Conservation (phyloP, 257 asterid genomes). For the Henckelia pumila region DNA sequence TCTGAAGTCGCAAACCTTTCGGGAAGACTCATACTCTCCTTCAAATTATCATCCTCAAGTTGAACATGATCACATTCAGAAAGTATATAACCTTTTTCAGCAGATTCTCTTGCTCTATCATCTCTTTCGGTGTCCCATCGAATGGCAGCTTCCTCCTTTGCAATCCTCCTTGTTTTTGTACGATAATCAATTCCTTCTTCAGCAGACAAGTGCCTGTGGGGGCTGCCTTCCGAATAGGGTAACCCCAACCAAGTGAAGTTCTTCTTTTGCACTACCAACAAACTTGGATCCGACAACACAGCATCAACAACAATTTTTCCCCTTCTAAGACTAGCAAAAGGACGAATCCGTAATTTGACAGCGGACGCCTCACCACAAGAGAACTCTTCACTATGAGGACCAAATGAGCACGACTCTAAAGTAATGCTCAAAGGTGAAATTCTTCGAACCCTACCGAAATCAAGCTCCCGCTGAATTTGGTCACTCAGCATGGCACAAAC, state of each 20-base stretch:
- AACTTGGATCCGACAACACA: conserved; percentile 65
- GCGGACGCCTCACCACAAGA: conserved; percentile 87
- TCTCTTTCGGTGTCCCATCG: conserved; percentile 82
- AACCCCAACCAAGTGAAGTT: conserved; percentile 88
- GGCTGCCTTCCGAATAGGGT: conserved; percentile 70
- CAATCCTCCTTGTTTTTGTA: conserved; percentile 73
- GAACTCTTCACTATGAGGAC: conserved; percentile 87
- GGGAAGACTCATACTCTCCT: conserved; percentile 48
- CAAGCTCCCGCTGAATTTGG: conserved; percentile 74
- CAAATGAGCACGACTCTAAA: conserved; percentile 85
- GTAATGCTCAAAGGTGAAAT: conserved; percentile 92
- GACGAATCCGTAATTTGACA: conserved; percentile 77
- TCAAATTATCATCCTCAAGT: conserved; percentile 46
- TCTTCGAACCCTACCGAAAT: conserved; percentile 86
- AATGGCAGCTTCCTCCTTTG: conserved; percentile 77
- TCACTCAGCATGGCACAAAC: conserved; percentile 67
- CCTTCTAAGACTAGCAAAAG: conserved; percentile 87
- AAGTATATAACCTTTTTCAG: conserved; percentile 71
- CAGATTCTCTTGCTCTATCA: conserved; percentile 68
- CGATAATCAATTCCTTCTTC: conserved; percentile 96
- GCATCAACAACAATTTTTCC: conserved; percentile 93
- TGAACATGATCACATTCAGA: conserved; percentile 46
- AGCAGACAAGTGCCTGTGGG: conserved; percentile 62
- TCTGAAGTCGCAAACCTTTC: conserved; percentile 55
- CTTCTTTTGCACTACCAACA: conserved; percentile 80